These are phyloP conservation scores for Sporothrix mexicana DNA, from an alignment of 2,329 filamentous ascomycete species.

Conservation along the genomic window DNA sequence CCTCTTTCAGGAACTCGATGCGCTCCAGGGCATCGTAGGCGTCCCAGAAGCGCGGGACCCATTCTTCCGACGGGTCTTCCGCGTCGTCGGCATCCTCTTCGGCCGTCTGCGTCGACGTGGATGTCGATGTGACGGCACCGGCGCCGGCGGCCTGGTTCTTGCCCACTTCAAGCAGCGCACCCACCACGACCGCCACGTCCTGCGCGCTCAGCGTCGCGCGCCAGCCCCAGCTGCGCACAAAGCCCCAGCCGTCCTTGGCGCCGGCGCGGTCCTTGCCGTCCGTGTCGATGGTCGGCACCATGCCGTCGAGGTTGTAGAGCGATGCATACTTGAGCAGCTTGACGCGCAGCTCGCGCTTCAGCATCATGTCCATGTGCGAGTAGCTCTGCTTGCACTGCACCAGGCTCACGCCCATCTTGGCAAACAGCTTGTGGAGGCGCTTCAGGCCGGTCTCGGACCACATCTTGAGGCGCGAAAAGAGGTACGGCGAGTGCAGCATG, in stretches of 20 bases:
- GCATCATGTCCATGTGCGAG: constrained; percentile 96
- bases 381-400: constrained; percentile 95
- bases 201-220: constrained; percentile 90
- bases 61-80: constrained; percentile 57
- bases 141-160: constrained; percentile 53
- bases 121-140: constrained; percentile 44
- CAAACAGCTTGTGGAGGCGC: constrained; percentile 88
- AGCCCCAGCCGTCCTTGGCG: constrained; percentile 92
- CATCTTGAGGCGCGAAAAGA: constrained; percentile 88
- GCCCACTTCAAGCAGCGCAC: constrained; percentile 91
- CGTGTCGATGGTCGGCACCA: constrained; percentile 80
- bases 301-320: constrained; percentile 89
- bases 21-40: constrained; percentile 75
- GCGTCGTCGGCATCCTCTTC: constrained; percentile 51
- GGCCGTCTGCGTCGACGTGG: constrained; percentile 40
- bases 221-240: constrained; percentile 97
- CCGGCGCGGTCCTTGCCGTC: constrained; percentile 72
- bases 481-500: constrained; percentile 96
- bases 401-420: constrained; percentile 96
- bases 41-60: constrained; percentile 71
- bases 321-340: constrained; percentile 91
- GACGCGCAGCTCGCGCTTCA: constrained; percentile 80
- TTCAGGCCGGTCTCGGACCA: constrained; percentile 92
- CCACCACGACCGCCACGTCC: constrained; percentile 91
- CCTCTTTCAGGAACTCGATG: constrained; percentile 75